A percentile compares a stretch with the other conserved stretches of the same genome.
These are phyloP conservation scores for Boletus fagicola DNA, from an alignment of 768 basidiomycete species.

Conservation along the genomic window DNA sequence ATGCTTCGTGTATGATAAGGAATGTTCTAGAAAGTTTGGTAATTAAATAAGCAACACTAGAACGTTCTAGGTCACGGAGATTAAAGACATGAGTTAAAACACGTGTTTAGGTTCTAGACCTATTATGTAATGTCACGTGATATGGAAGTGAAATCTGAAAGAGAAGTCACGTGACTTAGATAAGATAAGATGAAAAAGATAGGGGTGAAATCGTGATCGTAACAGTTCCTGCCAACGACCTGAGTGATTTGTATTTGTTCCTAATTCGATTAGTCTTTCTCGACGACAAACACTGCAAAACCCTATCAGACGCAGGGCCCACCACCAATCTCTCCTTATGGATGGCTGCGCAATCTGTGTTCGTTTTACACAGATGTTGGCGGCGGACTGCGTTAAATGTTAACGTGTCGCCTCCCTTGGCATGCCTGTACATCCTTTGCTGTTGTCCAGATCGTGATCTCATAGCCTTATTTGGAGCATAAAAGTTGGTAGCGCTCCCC, in stretches of 20 bases:
- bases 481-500: constrained; percentile 24
- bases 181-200: no score
- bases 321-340: constrained; percentile 24
- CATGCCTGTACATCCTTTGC: constrained; percentile 17
- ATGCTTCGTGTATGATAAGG: no score
- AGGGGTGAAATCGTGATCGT: no score
- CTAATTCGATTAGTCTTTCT: constrained; percentile 37
- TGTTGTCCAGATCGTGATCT: constrained; percentile 20
- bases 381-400: constrained; percentile 22
- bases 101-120: no score
- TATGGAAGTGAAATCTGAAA: no score
- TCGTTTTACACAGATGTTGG: constrained; percentile 26
- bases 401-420: constrained; percentile 22
- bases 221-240: constrained; percentile 13
- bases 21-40: no score
- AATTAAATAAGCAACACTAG: no score
- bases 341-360: constrained; percentile 30
- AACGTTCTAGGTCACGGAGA: no score
- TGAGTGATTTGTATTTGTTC: constrained; percentile 20
- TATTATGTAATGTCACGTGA: no score
- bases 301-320: constrained; percentile 38
- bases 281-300: constrained; percentile 35
- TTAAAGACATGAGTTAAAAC: no score
- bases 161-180: no score
- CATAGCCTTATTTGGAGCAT: constrained; percentile 26